Conservation (phyloP, 2,329 filamentous ascomycete species). For the Alternaria solani region DNA sequence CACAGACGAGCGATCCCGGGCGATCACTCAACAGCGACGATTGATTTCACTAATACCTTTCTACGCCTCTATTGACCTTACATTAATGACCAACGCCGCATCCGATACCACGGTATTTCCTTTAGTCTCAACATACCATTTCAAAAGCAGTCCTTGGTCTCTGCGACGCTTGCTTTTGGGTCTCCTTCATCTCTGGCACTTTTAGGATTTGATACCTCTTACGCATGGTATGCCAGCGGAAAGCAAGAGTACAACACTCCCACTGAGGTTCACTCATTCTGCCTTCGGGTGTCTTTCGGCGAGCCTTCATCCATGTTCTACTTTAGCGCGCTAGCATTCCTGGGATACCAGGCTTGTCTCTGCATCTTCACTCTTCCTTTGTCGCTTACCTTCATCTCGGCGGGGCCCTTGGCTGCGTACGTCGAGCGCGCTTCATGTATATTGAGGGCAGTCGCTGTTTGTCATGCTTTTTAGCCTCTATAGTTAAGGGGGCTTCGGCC, state of each 20-base stretch:
- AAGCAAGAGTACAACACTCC: constrained; percentile 25
- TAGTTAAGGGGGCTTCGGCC: constrained; percentile 7
- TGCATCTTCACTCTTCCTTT: constrained; percentile 15
- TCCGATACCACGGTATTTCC: constrained; percentile 30
- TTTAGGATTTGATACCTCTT: constrained; percentile 26
- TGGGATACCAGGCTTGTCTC: constrained; percentile 5
- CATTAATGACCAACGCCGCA: constrained; percentile 28
- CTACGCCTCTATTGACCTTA: constrained; percentile 15
- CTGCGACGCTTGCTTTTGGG: constrained; percentile 20
- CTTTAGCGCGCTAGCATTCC: constrained; percentile 10
- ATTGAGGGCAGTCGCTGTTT: not conserved
- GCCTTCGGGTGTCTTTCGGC: constrained; percentile 31
- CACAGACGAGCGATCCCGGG: constrained; percentile 46
- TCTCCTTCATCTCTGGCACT: constrained; percentile 20
- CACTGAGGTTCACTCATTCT: constrained; percentile 17
- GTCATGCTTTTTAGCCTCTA: constrained; percentile 3
- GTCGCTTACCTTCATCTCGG: constrained; percentile 7
- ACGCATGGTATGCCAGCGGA: constrained; percentile 35
- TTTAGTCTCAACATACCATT: constrained; percentile 22
- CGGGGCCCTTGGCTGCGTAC: not conserved
- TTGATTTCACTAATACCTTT: constrained; percentile 27
- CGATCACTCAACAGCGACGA: constrained; percentile 47
- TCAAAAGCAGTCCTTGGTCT: constrained; percentile 31
- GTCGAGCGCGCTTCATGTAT: constrained; percentile 3
- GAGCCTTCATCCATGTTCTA: constrained; percentile 11